phyloP scores from a whole-genome alignment of 139 green algal genomes.

The Chlamydomonas schloesseri region DNA sequence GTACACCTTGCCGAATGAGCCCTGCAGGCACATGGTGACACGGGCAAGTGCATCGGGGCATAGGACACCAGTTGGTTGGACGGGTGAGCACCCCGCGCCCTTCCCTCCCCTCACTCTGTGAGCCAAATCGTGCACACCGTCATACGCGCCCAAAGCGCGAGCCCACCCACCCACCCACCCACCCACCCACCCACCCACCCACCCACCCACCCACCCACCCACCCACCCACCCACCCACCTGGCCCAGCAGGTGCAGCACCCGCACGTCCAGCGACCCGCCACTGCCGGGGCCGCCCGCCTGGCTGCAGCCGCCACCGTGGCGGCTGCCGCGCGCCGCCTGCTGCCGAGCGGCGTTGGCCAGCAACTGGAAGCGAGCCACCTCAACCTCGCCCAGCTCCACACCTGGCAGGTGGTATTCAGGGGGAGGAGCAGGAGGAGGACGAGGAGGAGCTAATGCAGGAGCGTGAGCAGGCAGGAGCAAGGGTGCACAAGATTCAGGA shows the following conservation, averaged over 20 bases:
- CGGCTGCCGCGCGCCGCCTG: too few relatives aligned
- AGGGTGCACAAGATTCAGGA: too few relatives aligned
- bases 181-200: neutral
- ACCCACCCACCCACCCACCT: neutral
- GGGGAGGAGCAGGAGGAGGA: neutral
- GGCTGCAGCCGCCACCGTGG: too few relatives aligned
- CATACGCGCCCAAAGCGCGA: too few relatives aligned
- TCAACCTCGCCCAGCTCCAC: slow-evolving; percentile 31
- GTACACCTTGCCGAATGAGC: slow-evolving; percentile 40
- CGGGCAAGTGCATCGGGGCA: too few relatives aligned
- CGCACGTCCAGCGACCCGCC: slow-evolving; percentile 15
- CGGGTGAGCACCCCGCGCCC: too few relatives aligned
- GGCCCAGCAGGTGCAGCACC: slow-evolving; percentile 28
- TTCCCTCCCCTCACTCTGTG: too few relatives aligned
- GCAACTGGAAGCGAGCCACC: slow-evolving; percentile 5
- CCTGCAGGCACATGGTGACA: neutral
- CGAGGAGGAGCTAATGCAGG: neutral
- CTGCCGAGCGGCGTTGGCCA: slow-evolving; percentile 15
- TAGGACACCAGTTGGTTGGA: too few relatives aligned
- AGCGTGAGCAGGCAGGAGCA: too few relatives aligned
- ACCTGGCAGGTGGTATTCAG: neutral
- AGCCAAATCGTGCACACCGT: too few relatives aligned
- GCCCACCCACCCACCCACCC: too few relatives aligned
- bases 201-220: neutral
- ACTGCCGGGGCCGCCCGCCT: neutral